phyloP scores from a whole-genome alignment of 2,329 filamentous ascomycete species.

The Stemphylium beticola region DNA sequence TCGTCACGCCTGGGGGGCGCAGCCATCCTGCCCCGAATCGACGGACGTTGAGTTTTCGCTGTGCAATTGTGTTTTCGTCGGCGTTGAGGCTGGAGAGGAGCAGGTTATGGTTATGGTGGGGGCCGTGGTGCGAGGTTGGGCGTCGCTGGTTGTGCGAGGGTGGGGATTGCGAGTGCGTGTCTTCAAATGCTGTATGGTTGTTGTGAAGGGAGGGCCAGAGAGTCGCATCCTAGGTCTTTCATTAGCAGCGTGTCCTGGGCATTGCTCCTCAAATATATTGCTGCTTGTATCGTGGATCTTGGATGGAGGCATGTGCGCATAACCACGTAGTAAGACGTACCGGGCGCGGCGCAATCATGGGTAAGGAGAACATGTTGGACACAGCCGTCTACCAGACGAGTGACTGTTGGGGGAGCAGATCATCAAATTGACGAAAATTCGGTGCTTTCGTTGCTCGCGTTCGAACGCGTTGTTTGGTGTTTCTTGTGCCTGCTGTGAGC shows the following conservation, averaged over 20 bases:
- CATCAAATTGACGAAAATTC: background rate
- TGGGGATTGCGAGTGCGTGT: conserved; percentile 26
- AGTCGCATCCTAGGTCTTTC: conserved; percentile 31
- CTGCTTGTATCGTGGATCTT: background rate
- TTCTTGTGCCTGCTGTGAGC: conserved; percentile 8
- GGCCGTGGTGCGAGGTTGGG: conserved; percentile 25
- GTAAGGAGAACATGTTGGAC: conserved; percentile 23
- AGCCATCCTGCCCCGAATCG: conserved; percentile 92
- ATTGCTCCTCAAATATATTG: background rate
- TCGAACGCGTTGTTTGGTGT: conserved; percentile 18
- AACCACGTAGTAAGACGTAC: conserved; percentile 11
- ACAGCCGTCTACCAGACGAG: background rate
- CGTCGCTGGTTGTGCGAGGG: conserved; percentile 26
- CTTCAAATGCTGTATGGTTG: conserved; percentile 26
- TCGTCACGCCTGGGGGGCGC: conserved; percentile 82
- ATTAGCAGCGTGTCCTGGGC: conserved; percentile 7
- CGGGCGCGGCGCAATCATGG: conserved; percentile 26
- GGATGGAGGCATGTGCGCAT: background rate
- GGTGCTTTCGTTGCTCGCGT: background rate
- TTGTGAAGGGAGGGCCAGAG: conserved; percentile 40
- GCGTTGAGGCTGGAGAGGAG: conserved; percentile 71
- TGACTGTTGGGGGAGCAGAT: background rate
- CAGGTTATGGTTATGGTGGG: conserved; percentile 22
- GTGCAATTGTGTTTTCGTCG: conserved; percentile 78
- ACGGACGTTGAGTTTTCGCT: conserved; percentile 79